phyloP scores from a whole-genome alignment of 306 rosid genomes.

The Astragalus glycyphyllos region DNA sequence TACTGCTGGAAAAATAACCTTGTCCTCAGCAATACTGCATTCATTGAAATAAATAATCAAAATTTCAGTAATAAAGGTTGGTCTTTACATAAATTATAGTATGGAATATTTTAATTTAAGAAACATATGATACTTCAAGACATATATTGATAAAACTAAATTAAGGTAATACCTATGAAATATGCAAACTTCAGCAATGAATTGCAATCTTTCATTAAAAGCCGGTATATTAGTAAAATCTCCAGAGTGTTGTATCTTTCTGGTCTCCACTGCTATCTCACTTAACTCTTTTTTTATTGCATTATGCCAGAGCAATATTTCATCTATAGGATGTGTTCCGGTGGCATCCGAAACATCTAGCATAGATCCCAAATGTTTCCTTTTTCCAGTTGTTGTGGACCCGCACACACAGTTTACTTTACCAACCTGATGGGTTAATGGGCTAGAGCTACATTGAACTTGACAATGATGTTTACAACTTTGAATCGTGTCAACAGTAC shows the following conservation, averaged over 20 bases:
- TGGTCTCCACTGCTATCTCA: slow-evolving; percentile 75
- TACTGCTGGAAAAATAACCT: slow-evolving; percentile 94
- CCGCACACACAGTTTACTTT: slow-evolving; percentile 65
- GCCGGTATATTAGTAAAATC: slow-evolving; percentile 80
- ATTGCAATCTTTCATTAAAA: slow-evolving; percentile 87
- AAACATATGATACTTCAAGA: slow-evolving; percentile 36
- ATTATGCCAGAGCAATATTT: slow-evolving; percentile 96
- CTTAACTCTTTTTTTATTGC: slow-evolving; percentile 87
- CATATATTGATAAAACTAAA: slow-evolving; percentile 35
- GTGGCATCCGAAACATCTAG: slow-evolving; percentile 57
- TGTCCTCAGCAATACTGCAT: slow-evolving; percentile 99
- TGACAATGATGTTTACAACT: slow-evolving; percentile 57
- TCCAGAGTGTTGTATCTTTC: slow-evolving; percentile 59
- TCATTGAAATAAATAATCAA: slow-evolving; percentile 38
- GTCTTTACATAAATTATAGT: slow-evolving; percentile 21
- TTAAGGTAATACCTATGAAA: slow-evolving; percentile 80
- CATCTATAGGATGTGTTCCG: slow-evolving; percentile 85
- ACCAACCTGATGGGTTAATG: slow-evolving; percentile 51
- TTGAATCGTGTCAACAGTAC: slow-evolving; percentile 44
- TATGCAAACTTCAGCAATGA: slow-evolving; percentile 94
- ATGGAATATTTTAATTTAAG: slow-evolving; percentile 23
- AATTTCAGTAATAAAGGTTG: slow-evolving; percentile 36
- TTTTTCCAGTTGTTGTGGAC: slow-evolving; percentile 68
- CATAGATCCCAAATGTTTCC: slow-evolving; percentile 73
- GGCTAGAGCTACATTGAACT: slow-evolving; percentile 53